These are phyloP conservation scores for Withania somnifera DNA, from an alignment of 305 asterid genomes.

Conservation along the genomic window DNA sequence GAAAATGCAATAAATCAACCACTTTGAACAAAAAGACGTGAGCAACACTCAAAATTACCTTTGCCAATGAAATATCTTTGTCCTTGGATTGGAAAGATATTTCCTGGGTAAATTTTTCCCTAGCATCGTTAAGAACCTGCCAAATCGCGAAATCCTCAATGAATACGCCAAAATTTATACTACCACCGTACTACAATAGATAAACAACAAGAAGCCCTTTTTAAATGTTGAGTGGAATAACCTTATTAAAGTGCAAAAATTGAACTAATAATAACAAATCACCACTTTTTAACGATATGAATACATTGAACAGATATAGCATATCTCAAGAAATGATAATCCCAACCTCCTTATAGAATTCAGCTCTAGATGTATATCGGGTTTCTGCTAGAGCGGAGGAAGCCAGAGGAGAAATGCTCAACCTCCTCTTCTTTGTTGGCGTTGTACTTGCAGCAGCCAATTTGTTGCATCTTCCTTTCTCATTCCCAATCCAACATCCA, in stretches of 20 bases:
- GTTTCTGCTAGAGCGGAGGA: conserved; percentile 44
- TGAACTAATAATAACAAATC: not conserved
- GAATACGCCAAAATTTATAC: conserved; percentile 5
- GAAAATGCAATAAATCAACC: not conserved
- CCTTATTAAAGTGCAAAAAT: not conserved
- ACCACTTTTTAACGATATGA: not conserved
- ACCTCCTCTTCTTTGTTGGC: conserved; percentile 44
- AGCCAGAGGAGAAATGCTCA: conserved; percentile 53
- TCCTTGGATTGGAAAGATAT: conserved; percentile 74
- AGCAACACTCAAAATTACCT: conserved; percentile 30
- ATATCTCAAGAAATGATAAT: not conserved
- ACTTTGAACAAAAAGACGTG: not conserved
- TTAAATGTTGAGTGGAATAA: not conserved
- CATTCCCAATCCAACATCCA: conserved; percentile 53
- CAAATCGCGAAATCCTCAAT: conserved; percentile 5
- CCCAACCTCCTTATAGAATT: conserved; percentile 66
- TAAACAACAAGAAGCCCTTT: not conserved
- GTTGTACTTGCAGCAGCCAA: conserved; percentile 26
- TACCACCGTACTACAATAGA: not conserved
- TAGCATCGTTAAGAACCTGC: conserved; percentile 65
- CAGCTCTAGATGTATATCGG: conserved; percentile 31
- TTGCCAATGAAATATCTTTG: conserved; percentile 83
- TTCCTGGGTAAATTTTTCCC: conserved; percentile 65
- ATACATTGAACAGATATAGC: not conserved
- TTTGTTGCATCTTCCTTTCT: conserved; percentile 28